Conservation (phyloP, 768 basidiomycete species). For the Mycena belliarum region DNA sequence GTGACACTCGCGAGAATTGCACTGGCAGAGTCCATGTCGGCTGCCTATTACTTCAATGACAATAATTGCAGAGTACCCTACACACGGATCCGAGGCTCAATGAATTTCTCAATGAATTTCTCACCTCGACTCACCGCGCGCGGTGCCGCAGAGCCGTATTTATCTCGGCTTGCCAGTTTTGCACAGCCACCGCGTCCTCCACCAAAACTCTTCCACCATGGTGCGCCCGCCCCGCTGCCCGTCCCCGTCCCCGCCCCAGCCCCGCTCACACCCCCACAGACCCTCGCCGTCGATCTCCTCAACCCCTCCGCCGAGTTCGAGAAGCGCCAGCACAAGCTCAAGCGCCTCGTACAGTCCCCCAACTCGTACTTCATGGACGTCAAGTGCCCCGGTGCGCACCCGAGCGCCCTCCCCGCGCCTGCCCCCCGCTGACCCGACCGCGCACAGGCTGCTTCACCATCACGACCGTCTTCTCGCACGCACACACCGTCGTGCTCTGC, state of each 20-base stretch:
- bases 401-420: constrained; percentile 7
- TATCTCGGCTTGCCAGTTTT: too few relatives aligned
- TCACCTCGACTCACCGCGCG: too few relatives aligned
- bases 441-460: constrained; percentile 84
- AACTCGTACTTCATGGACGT: constrained; percentile 99
- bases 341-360: constrained; percentile 97
- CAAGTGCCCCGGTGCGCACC: constrained; percentile 89
- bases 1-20: too few relatives aligned
- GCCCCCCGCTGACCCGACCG: constrained; percentile 4
- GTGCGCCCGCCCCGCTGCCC: constrained; percentile 3
- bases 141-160: too few relatives aligned
- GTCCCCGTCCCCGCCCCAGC: background rate
- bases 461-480: constrained; percentile 99
- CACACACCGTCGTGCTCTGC: constrained; percentile 96
- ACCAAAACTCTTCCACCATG: constrained; percentile 23
- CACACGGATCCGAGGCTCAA: too few relatives aligned
- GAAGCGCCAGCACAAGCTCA: constrained; percentile 95
- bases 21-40: too few relatives aligned
- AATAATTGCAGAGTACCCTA: too few relatives aligned
- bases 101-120: too few relatives aligned
- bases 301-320: constrained; percentile 90
- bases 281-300: constrained; percentile 97
- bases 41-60: too few relatives aligned
- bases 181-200: too few relatives aligned
- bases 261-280: constrained; percentile 42